Evolutionary conservation across 768 basidiomycete species (phyloP), one percentile per base, ranked within the genome.

Genomic region (Mycena epipterygia): DNA sequence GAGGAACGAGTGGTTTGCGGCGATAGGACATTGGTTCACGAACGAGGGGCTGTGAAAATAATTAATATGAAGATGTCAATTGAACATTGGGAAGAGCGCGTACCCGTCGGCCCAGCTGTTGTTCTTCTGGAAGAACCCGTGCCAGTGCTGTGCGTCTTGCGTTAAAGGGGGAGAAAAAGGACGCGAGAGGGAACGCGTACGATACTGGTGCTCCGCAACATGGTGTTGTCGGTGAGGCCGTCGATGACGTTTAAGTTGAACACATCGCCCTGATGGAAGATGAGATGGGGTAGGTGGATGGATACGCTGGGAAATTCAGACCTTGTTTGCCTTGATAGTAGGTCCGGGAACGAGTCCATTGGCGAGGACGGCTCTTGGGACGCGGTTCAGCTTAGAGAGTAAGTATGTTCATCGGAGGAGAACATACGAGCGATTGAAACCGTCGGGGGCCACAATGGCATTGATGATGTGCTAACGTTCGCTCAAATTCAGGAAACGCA

Each of bases 181-280:
- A 5, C 13, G 11, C 25, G 14, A 12, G n/a, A 12, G 0, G 37
- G 17, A 17, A 8, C 16, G 68, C 83, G 55, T 13, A 85, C 85
- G 33, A 87, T 77, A 12, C 79, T 81, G 35, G 85, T 86, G 17
- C 72, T 75, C 41, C 76, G 78, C 27, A 79, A 67, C 85, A 87
- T 84, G 1, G 80, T 75, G 13, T 79, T 74, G 41, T 87, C 83
- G 6, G 73, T 76, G 23, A 87, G 79, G n/a, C 62, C 23, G 61
- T 87, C 82, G 19, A 78, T 74, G 14, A 87, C 84, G 41, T 84
- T 83, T 52, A 87, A 72, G 42, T 53, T 39, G 64, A 84, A 82
- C 29, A 68, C 48, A 37, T 80, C 79, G 11, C 84, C 81, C 72
- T 58, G 19, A 60, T 21, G 13, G n/a, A 30, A 19, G 23, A 13